phyloP scores from a whole-genome alignment of 179 eudicot genomes.

The Silene coronaria region DNA sequence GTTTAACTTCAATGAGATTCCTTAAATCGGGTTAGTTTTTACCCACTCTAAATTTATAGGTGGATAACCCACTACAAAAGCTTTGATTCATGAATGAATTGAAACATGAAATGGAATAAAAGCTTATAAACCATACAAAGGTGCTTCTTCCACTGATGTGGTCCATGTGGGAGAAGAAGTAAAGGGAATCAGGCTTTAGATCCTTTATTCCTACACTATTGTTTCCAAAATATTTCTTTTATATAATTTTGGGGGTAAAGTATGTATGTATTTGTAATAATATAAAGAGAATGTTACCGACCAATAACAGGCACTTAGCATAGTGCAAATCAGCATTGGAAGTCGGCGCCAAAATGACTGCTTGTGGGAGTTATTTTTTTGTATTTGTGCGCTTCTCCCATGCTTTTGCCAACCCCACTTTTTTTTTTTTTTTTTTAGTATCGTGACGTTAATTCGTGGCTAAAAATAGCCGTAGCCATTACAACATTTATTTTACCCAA shows the following conservation, averaged over 20 bases:
- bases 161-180: neutral
- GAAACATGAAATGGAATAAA: neutral
- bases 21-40: too few species aligned
- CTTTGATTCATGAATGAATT: neutral
- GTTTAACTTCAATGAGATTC: too few species aligned
- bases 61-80: neutral
- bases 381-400: slow-evolving; percentile 4
- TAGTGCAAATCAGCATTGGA: slow-evolving; percentile 19
- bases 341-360: slow-evolving; percentile 14
- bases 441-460: slow-evolving; percentile 12
- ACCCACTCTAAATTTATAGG: too few species aligned
- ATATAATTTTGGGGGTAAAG: neutral
- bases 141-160: neutral
- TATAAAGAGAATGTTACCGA: neutral
- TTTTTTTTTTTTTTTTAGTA: neutral
- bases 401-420: slow-evolving; percentile 22
- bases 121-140: neutral
- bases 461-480: neutral
- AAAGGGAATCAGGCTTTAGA: neutral
- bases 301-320: slow-evolving; percentile 3
- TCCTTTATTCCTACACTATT: neutral
- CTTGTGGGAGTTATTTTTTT: neutral
- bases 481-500: neutral
- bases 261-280: neutral
- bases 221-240: neutral